phyloP scores from a whole-genome alignment of 306 rosid genomes.

The Malus domestica region DNA sequence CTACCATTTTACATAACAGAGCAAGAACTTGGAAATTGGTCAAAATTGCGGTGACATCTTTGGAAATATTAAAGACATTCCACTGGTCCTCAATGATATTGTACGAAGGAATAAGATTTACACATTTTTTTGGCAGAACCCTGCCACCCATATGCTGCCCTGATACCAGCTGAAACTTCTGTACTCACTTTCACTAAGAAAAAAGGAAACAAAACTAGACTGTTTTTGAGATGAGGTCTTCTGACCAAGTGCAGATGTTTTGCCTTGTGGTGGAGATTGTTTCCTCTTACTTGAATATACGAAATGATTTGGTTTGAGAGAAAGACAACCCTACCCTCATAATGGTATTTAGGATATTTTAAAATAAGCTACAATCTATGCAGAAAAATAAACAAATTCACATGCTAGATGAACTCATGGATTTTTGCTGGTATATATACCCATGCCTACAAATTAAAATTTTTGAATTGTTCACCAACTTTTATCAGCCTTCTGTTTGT shows the following conservation, averaged over 20 bases:
- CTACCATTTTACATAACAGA: neutral
- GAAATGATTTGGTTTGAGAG: neutral
- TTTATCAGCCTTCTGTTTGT: no score
- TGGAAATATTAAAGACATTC: neutral
- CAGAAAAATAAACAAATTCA: no score
- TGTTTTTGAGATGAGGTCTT: neutral
- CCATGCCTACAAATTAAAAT: no score
- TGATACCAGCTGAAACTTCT: no score
- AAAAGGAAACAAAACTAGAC: neutral
- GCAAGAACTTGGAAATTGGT: neutral
- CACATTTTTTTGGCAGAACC: neutral
- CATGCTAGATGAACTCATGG: neutral
- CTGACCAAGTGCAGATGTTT: neutral
- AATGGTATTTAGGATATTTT: neutral
- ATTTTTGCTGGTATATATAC: no score
- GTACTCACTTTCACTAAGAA: no score
- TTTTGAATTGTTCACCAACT: no score
- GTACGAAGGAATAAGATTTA: neutral
- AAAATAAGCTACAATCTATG: neutral
- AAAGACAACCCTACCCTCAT: neutral
- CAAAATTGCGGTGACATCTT: neutral
- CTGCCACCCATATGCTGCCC: no score
- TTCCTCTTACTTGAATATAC: no score
- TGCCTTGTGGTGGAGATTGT: neutral
- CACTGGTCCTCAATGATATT: neutral